Percentiles rank a stretch among this genome's conserved stretches.
These are phyloP conservation scores for Neurospora sublineolata DNA, from an alignment of 495 filamentous ascomycete species.

Conservation along the genomic window DNA sequence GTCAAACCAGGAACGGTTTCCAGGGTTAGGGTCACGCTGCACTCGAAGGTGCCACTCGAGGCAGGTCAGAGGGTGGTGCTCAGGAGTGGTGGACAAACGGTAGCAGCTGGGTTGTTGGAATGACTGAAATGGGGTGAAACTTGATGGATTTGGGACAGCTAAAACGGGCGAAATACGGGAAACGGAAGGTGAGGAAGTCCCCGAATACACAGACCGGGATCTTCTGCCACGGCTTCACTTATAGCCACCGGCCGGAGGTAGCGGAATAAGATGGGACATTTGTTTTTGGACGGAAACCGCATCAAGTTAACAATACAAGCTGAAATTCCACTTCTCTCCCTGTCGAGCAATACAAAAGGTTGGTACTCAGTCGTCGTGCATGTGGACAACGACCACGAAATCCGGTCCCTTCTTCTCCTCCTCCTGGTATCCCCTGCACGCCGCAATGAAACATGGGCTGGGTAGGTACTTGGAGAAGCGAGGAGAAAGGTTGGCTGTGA, in stretches of 20 bases:
- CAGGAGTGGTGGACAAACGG: constrained; percentile 63
- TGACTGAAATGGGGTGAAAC: constrained; percentile 13
- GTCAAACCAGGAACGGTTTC: constrained; percentile 62
- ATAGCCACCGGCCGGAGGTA: background rate
- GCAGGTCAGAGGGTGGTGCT: constrained; percentile 68
- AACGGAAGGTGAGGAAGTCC: background rate
- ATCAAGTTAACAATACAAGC: background rate
- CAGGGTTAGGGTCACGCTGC: constrained; percentile 58
- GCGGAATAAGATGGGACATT: background rate
- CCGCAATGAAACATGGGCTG: background rate
- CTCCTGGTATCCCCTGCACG: background rate
- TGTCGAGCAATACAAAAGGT: background rate
- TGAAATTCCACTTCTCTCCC: background rate
- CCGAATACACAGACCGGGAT: background rate
- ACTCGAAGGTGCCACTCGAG: constrained; percentile 67
- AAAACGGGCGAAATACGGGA: background rate
- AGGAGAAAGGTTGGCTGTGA: background rate
- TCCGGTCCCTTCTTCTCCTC: background rate
- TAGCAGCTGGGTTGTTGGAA: constrained; percentile 79
- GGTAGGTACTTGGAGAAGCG: background rate
- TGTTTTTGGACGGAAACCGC: background rate
- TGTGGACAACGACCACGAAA: background rate
- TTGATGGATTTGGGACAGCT: background rate
- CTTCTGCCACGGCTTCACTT: background rate
- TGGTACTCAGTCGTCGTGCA: background rate